phyloP scores from a whole-genome alignment of 345 rosid genomes.

The Hibiscus trionum region DNA sequence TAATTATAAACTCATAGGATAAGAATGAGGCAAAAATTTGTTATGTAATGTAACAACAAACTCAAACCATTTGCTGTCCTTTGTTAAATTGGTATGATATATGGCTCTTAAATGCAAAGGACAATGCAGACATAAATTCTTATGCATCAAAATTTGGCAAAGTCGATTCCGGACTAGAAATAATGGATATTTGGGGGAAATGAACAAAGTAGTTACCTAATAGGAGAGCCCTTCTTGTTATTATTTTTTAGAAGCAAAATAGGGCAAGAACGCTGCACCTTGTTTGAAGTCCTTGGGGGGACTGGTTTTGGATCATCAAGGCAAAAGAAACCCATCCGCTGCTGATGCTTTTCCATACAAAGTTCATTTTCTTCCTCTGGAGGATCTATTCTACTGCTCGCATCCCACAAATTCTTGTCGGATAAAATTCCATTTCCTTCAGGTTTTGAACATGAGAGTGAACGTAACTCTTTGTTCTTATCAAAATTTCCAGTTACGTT shows the following conservation, averaged over 20 bases:
- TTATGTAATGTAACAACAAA: background rate
- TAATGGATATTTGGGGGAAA: background rate
- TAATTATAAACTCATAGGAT: too few species aligned
- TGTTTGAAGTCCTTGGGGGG: background rate
- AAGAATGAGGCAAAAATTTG: background rate
- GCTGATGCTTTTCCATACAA: constrained; percentile 54
- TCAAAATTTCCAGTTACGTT: constrained; percentile 17
- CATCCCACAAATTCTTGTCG: constrained; percentile 56
- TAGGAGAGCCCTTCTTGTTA: constrained; percentile 23
- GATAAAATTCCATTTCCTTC: constrained; percentile 13
- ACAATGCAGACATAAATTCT: background rate
- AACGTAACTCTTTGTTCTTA: constrained; percentile 12
- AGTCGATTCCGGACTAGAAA: background rate
- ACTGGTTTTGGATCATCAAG: constrained; percentile 31
- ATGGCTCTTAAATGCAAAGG: background rate
- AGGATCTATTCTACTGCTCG: constrained; percentile 28
- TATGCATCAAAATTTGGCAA: background rate
- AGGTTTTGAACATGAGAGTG: constrained; percentile 18
- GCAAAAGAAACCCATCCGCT: constrained; percentile 43
- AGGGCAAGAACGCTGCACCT: constrained; percentile 57
- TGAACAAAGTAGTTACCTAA: constrained; percentile 43
- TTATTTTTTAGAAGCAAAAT: constrained; percentile 55
- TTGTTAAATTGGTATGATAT: background rate
- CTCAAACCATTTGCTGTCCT: background rate
- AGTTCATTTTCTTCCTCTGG: constrained; percentile 61